Base-by-base conservation (phyloP, 768 basidiomycete genomes). In the Podaxis rugospora region DNA sequence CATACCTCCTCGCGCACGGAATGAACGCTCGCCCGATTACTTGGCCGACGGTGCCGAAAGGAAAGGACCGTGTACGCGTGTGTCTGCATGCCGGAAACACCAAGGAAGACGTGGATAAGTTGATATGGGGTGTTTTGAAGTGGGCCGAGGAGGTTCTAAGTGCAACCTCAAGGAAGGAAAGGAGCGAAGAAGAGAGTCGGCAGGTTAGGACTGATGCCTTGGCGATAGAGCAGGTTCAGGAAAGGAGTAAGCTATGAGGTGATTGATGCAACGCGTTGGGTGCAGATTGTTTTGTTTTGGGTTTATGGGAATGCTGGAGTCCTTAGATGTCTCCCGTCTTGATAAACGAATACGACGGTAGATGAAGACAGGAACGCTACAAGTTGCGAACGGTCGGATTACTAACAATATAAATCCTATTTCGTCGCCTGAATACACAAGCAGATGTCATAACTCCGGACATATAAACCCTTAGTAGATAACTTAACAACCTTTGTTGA, bases 21-120 rank as follows among this genome's bases (percentile, higher is more conserved):
- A 80, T 90, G 67, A 86, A 87, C 65, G 89, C 88, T 0, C 84
- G 88, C 2, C 86, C 90, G 3, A 93, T 94, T 44, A 86, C 84
- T 9, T 89, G 88, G 78, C 95, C 96, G 0, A 97, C 95, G 0
- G 95, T 97, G 0, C 93, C 95, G 0, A 88, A 87, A 56, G 94
- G 92, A 7, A 83, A 82, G 62, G 90, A 95, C 62, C 83, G 95
- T 16, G 88, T 98, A 1, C 74, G 95, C 2, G 83, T 98, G n/a
- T 98, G 95, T 70, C 67, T 98, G 27, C 91, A 95, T 67, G 86
- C 93, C 0, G 85, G 81, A 1, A 93, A 95, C 67, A 84, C 85
- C 13, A 68, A 56, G 62, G 78, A 74, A 40, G 87, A 95, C 28
- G 78, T 96, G 3, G 81, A 84, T 40, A 68, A 72, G 13, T 73